Evolutionary conservation across 345 rosid genomes (phyloP).

Genomic region (Eucalyptus caleyi): DNA sequence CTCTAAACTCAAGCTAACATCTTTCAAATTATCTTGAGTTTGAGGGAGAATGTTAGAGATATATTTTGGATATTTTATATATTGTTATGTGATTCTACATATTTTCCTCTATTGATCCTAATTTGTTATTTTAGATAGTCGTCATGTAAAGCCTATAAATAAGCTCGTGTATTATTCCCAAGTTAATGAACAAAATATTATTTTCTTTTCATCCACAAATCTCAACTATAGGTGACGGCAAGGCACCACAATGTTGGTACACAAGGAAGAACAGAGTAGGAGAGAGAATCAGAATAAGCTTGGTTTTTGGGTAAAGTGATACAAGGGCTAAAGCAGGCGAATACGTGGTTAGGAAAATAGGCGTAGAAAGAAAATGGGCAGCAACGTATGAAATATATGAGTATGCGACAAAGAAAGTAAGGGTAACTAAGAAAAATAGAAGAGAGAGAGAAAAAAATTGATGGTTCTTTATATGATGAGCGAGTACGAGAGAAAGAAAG

Average conservation of each 20-base stretch:
- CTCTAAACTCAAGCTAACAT: neutral
- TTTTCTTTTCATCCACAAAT: neutral
- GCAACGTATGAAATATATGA: neutral
- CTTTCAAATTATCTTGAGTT: neutral
- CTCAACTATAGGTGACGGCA: neutral
- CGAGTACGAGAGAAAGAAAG: neutral
- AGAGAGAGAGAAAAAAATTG: neutral
- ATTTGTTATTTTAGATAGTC: neutral
- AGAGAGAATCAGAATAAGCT: neutral
- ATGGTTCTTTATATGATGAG: neutral
- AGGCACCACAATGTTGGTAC: neutral
- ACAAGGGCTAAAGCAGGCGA: neutral
- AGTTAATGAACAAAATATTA: neutral
- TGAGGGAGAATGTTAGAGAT: neutral
- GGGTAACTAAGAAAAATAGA: neutral
- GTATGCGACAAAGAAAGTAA: neutral
- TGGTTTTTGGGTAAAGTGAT: neutral
- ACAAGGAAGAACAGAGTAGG: neutral
- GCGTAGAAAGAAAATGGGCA: neutral
- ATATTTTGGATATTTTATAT: neutral
- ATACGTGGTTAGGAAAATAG: neutral
- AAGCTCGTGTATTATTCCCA: neutral
- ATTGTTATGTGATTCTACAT: neutral
- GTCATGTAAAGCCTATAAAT: neutral
- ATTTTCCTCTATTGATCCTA: neutral